phyloP scores from a whole-genome alignment of 148 eudicot species.

The Polygonum maritimum region DNA sequence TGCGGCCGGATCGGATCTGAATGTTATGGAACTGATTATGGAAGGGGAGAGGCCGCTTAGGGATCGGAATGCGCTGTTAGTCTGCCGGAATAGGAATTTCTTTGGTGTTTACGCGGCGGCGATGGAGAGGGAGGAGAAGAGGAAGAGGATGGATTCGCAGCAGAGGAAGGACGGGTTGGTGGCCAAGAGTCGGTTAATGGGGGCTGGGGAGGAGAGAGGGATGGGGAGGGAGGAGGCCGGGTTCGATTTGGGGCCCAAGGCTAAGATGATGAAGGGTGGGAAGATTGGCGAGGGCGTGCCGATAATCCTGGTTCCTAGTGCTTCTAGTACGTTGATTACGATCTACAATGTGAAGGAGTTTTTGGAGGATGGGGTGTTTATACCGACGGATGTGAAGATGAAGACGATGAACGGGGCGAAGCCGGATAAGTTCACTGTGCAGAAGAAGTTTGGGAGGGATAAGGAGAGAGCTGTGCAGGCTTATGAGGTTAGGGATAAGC shows the following conservation, averaged over 20 bases:
- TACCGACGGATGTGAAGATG: constrained; percentile 76
- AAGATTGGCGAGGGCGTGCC: constrained; percentile 95
- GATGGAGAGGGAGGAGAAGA: constrained; percentile 64
- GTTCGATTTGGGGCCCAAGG: constrained; percentile 34
- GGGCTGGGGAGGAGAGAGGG: constrained; percentile 35
- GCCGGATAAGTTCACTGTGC: constrained; percentile 93
- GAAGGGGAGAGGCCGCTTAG: constrained; percentile 54
- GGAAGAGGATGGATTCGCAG: constrained; percentile 51
- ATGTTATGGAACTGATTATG: constrained; percentile 29
- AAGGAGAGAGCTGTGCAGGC: constrained; percentile 66
- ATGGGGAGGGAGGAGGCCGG: constrained; percentile 30
- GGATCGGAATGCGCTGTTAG: constrained; percentile 54
- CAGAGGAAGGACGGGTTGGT: constrained; percentile 75
- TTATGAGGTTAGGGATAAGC: constrained; percentile 95
- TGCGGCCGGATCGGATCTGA: constrained; percentile 14
- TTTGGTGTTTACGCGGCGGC: constrained; percentile 42
- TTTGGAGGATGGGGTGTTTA: constrained; percentile 86
- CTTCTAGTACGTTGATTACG: constrained; percentile 75
- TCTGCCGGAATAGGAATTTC: constrained; percentile 56
- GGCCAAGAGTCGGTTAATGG: constrained; percentile 39
- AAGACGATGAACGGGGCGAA: constrained; percentile 80
- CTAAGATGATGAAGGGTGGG: constrained; percentile 56
- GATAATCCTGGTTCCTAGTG: constrained; percentile 85
- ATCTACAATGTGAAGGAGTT: constrained; percentile 95
- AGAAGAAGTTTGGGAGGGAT: constrained; percentile 95